Evolutionary conservation across 371 early-diverging fungal species (phyloP).

Genomic region (Circinella minor): DNA sequence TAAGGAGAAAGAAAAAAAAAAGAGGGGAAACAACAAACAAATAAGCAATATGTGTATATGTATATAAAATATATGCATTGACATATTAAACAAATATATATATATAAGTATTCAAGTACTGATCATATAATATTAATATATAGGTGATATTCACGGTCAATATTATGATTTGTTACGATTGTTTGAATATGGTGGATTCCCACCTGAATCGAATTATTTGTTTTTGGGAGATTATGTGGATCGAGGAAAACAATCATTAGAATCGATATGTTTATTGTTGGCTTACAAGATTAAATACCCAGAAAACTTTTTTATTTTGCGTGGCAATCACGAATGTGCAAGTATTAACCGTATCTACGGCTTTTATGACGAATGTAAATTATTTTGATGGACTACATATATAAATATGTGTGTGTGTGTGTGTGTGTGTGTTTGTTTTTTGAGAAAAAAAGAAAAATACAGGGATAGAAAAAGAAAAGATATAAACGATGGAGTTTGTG

Average conservation of each 20-base stretch:
- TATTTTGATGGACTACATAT: not conserved
- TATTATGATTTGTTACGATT: constrained; percentile 94
- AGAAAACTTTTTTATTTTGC: constrained; percentile 95
- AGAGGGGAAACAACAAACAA: not conserved
- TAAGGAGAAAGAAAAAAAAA: constrained; percentile 17
- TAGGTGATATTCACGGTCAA: constrained; percentile 82
- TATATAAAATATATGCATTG: no score
- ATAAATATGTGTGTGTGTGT: not conserved
- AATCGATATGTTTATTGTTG: constrained; percentile 74
- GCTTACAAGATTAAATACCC: constrained; percentile 96
- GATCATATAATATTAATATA: no score
- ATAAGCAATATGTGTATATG: not conserved
- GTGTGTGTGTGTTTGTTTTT: no score
- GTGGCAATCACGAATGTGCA: constrained; percentile 97
- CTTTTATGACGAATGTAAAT: constrained; percentile 97
- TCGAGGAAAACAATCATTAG: constrained; percentile 90
- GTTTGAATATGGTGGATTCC: constrained; percentile 93
- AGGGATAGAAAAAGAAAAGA: not conserved
- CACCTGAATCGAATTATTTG: constrained; percentile 90
- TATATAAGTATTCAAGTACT: no score
- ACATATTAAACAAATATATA: no score
- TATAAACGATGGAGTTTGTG: no score
- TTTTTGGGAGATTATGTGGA: constrained; percentile 98
- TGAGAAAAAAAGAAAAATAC: constrained; percentile 46
- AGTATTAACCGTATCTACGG: constrained; percentile 97